Conservation (phyloP, 345 rosid species). For the Citrus cavaleriei region DNA sequence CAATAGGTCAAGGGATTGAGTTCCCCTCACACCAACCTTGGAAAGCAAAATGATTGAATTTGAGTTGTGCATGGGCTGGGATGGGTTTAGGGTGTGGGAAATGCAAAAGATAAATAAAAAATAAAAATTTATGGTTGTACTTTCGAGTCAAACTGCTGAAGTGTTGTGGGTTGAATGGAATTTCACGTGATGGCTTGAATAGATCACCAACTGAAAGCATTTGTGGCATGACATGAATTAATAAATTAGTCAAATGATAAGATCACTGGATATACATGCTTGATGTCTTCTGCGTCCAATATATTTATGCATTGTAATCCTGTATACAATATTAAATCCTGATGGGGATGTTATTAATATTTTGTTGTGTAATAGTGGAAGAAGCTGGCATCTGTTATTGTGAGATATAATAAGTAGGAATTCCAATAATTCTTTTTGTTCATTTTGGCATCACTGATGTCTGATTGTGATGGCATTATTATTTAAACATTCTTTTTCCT, state of each 20-base stretch:
- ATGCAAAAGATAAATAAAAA: too few relatives aligned
- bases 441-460: neutral
- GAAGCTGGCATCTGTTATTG: neutral
- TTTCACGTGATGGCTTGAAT: neutral
- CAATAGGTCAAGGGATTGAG: too few relatives aligned
- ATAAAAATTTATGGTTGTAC: too few relatives aligned
- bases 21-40: too few relatives aligned
- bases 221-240: neutral
- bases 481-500: neutral
- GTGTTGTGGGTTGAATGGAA: neutral
- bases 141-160: neutral
- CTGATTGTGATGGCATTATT: neutral
- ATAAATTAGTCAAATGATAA: constrained; percentile 1
- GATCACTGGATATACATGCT: neutral
- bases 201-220: neutral
- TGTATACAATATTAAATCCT: neutral
- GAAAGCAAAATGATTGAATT: too few relatives aligned
- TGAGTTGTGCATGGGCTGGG: too few relatives aligned
- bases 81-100: too few relatives aligned
- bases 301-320: neutral
- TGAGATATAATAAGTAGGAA: neutral
- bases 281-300: too few relatives aligned
- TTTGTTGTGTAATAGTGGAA: neutral
- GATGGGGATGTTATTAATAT: neutral
- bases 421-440: neutral